Percentiles rank a stretch among this genome's conserved stretches.
These are phyloP conservation scores for Raffaelea arxii DNA, from an alignment of 2,329 filamentous ascomycete genomes.

Conservation along the genomic window DNA sequence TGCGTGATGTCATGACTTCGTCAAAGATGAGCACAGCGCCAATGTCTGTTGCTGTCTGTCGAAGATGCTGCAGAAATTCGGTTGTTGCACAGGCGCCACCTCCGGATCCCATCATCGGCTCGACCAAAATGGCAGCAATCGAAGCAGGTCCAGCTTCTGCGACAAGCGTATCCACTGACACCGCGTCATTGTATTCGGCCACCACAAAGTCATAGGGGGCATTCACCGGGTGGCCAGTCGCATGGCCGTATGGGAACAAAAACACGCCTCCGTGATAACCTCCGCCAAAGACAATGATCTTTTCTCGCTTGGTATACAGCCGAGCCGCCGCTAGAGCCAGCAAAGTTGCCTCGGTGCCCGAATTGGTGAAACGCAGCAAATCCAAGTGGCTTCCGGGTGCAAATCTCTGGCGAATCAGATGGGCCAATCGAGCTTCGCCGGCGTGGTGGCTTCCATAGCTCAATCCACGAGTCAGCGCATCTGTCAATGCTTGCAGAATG, in stretches of 20 bases:
- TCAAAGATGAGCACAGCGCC: constrained; percentile 56
- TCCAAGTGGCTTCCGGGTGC: constrained; percentile 29
- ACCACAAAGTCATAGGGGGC: constrained; percentile 42
- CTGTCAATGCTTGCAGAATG: constrained; percentile 37
- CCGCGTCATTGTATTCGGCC: constrained; percentile 50
- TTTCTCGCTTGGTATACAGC: constrained; percentile 29
- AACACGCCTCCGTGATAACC: constrained; percentile 41
- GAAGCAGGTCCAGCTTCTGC: constrained; percentile 17
- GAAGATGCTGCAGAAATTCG: constrained; percentile 46
- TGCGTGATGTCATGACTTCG: constrained; percentile 60
- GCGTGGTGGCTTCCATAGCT: constrained; percentile 42
- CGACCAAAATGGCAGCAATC: constrained; percentile 55
- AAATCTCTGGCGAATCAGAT: constrained; percentile 42
- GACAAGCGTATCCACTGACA: constrained; percentile 32
- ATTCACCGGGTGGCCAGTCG: constrained; percentile 16
- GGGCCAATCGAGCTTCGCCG: constrained; percentile 41
- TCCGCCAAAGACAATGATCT: constrained; percentile 40
- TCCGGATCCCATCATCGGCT: constrained; percentile 54
- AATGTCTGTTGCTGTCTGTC: constrained; percentile 31
- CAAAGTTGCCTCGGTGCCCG: constrained; percentile 54
- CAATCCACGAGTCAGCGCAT: constrained; percentile 36
- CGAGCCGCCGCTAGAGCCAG: constrained; percentile 45
- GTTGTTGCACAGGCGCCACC: constrained; percentile 40
- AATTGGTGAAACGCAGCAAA: constrained; percentile 51
- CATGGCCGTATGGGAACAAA: constrained; percentile 21